Conservation (phyloP, 2,329 filamentous ascomycete genomes). For the Pseudogymnoascus sp. region DNA sequence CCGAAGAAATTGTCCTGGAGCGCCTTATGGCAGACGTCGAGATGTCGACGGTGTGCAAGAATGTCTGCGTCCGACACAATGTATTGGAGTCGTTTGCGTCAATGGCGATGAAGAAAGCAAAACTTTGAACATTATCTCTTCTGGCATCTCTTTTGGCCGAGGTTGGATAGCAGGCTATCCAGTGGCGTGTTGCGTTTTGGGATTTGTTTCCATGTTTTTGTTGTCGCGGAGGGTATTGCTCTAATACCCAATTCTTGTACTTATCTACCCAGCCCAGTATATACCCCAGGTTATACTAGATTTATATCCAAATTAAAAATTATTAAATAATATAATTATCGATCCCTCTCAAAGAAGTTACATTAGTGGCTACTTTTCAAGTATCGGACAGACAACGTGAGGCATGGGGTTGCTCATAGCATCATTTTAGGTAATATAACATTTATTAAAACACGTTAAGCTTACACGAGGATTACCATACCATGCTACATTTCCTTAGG, state of each 20-base stretch:
- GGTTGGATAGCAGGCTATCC: background rate
- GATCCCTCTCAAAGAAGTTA: background rate
- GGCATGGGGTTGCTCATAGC: background rate
- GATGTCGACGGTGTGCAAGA: background rate
- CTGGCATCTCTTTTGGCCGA: background rate
- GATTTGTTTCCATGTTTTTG: background rate
- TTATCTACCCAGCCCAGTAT: background rate
- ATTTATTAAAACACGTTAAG: background rate
- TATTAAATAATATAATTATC: background rate
- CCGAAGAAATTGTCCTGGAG: constrained; percentile 2
- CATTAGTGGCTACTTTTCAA: background rate
- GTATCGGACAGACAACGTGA: background rate
- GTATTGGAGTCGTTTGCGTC: background rate
- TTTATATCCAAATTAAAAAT: background rate
- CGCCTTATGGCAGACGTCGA: background rate
- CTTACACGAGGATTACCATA: background rate
- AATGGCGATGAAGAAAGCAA: background rate
- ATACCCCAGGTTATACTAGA: background rate
- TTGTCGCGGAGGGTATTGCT: background rate
- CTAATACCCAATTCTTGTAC: background rate
- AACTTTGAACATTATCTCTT: background rate
- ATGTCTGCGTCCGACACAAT: constrained; percentile 1
- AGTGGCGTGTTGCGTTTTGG: background rate
- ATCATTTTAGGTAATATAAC: background rate
- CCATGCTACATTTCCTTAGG: background rate